Evolutionary conservation across 2,329 filamentous ascomycete genomes (phyloP).

Genomic region (Thyridium curvatum): DNA sequence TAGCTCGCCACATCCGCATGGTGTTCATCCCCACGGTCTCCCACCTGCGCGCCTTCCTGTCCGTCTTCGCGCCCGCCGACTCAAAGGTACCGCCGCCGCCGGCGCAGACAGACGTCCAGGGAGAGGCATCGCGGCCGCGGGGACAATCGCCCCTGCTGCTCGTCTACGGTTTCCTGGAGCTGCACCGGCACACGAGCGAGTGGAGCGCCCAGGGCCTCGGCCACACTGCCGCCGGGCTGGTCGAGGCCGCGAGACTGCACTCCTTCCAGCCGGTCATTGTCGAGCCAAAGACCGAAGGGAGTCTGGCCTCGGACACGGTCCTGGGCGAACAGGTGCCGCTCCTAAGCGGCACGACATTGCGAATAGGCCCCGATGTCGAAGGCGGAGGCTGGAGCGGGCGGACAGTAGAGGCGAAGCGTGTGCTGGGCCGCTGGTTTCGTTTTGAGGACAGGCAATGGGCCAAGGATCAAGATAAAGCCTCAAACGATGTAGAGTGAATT

Average conservation of each 20-base stretch:
- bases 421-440: constrained; percentile 61
- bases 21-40: constrained; percentile 71
- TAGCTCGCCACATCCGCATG: constrained; percentile 62
- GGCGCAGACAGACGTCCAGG: constrained; percentile 1
- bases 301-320: constrained; percentile 24
- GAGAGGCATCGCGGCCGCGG: constrained; percentile 2
- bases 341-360: constrained; percentile 48
- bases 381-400: constrained; percentile 51
- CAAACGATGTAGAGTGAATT: background rate
- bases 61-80: constrained; percentile 39
- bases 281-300: constrained; percentile 30
- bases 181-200: constrained; percentile 63
- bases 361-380: constrained; percentile 30
- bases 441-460: constrained; percentile 36
- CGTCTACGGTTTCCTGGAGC: constrained; percentile 57
- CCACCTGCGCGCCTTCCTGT: constrained; percentile 70
- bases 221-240: constrained; percentile 52
- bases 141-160: constrained; percentile 41
- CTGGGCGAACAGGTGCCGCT: constrained; percentile 51
- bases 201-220: constrained; percentile 71
- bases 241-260: constrained; percentile 50
- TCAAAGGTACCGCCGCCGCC: constrained; percentile 31
- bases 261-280: constrained; percentile 37
- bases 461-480: background rate
- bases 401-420: constrained; percentile 48